Base-by-base conservation (phyloP, 2,329 filamentous ascomycete species). In the Botrytis cinerea region DNA sequence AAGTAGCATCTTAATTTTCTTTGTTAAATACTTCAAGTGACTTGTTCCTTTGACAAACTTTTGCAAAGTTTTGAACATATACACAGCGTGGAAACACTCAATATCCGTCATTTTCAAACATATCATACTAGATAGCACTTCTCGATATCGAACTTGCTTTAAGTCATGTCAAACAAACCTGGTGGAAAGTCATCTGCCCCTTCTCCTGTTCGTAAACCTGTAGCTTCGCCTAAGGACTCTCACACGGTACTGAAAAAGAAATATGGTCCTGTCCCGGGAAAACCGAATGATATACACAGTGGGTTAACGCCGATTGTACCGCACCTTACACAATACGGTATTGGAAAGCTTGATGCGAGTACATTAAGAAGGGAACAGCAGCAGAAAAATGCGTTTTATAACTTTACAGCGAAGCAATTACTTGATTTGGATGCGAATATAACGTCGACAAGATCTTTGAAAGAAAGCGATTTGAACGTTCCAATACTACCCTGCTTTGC, bases 361-460 rank as follows among this genome's bases (percentile, higher is more conserved):
- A 69, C 51, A 10, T 28, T 69, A 10, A n/a, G 25, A 14, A n/a
- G 66, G 22, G 51, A 43, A 69, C 16, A 43, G 48, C 54, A 12
- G 20, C 66, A 69, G 38, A 57, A n/a, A 43, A 5, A 4, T 22
- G 10, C 10, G 1, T 68, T 32, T 43, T 25, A 43, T 16, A 51
- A 38, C 35, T 68, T 68, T 57, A 57, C 66, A 57, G 66, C 66
- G 20, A 68, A 68, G 40, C 16, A 68, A 40, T 51, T 68, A 28
- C 66, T 68, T 57, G 66, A 68, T 57, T 45, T 68, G 38, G 66
- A 68, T 43, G 66, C 66, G 38, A 68, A 68, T 43, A 57, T 68
- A 43, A 68, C 66, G 25, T 43, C 48, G 18, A 32, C 48, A 25
- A 68, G 64, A 57, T 32, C 38, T 43, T 43, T 68, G 48, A 68